These are phyloP conservation scores for Aspergillus incahuasiensis DNA, from an alignment of 495 filamentous ascomycete species.

Conservation along the genomic window DNA sequence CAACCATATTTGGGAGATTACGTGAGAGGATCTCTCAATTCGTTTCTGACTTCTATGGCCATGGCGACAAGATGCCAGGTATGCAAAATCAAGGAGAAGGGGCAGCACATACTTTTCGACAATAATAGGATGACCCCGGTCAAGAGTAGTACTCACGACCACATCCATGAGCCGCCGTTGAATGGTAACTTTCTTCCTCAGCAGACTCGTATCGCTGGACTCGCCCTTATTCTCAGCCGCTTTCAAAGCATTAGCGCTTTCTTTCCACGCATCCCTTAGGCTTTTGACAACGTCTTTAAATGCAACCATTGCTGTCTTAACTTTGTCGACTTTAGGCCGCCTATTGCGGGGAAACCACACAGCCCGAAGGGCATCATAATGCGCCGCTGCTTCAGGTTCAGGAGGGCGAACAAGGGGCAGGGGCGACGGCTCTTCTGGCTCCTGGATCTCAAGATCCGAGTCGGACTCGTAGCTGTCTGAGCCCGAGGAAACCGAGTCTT, in stretches of 20 bases:
- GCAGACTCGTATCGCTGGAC: slow-evolving; percentile 32
- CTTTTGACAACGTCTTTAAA: slow-evolving; percentile 59
- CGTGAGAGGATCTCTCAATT: slow-evolving; percentile 31
- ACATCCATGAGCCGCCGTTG: slow-evolving; percentile 56
- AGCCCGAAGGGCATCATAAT: slow-evolving; percentile 61
- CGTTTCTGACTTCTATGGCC: slow-evolving; percentile 32
- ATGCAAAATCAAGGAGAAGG: slow-evolving; percentile 15
- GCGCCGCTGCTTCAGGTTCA: slow-evolving; percentile 49
- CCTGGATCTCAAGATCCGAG: slow-evolving; percentile 44
- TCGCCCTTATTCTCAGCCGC: slow-evolving; percentile 51
- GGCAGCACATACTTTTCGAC: slow-evolving; percentile 56
- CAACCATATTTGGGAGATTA: slow-evolving; percentile 31
- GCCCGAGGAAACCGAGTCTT: slow-evolving; percentile 28
- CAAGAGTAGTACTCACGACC: slow-evolving; percentile 55
- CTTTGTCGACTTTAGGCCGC: slow-evolving; percentile 38
- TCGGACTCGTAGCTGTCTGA: slow-evolving; percentile 50
- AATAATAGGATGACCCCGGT: slow-evolving; percentile 59
- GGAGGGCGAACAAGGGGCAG: slow-evolving; percentile 47
- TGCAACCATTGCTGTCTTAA: slow-evolving; percentile 49
- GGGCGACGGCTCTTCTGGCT: slow-evolving; percentile 46
- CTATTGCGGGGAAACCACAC: slow-evolving; percentile 59
- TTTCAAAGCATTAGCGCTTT: slow-evolving; percentile 53
- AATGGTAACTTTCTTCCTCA: slow-evolving; percentile 47
- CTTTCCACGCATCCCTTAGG: slow-evolving; percentile 60
- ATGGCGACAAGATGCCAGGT: slow-evolving; percentile 24